Percentiles rank a stretch among this genome's conserved stretches.
Evolutionary conservation across 2,329 filamentous ascomycete species (phyloP).

Genomic region (Diaporthe sp.): DNA sequence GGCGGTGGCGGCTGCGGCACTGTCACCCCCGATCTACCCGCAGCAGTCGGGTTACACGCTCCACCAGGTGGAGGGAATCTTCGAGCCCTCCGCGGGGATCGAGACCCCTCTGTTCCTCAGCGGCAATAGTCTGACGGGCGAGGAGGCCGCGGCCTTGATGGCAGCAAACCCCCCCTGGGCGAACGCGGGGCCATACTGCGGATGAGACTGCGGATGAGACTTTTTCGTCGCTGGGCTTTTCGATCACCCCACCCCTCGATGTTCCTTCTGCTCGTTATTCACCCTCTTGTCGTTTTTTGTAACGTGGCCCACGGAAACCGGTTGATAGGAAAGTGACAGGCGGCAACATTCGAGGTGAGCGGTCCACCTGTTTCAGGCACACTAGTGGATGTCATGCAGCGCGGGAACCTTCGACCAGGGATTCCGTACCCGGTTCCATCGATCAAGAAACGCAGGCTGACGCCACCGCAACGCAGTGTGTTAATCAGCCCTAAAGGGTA

Average conservation of each 20-base stretch:
- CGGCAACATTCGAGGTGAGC: neutral
- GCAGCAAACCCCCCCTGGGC: neutral
- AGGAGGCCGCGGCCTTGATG: slow-evolving; percentile 29
- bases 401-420: neutral
- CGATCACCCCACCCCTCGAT: neutral
- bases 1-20: too few relatives aligned
- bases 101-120: slow-evolving; percentile 29
- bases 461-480: neutral
- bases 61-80: slow-evolving; percentile 43
- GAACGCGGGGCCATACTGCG: slow-evolving; percentile 10
- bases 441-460: neutral
- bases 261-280: neutral
- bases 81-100: slow-evolving; percentile 39
- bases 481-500: slow-evolving; percentile 19
- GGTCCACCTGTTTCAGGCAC: neutral
- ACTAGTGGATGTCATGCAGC: slow-evolving; percentile 13
- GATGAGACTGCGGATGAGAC: slow-evolving; percentile 18
- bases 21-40: slow-evolving; percentile 14
- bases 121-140: neutral
- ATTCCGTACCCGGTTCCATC: neutral
- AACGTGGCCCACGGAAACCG: neutral
- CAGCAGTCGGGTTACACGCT: slow-evolving; percentile 42
- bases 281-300: neutral
- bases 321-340: neutral
- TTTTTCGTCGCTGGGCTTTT: neutral